Percentiles rank a stretch among this genome's conserved stretches.
phyloP scores from a whole-genome alignment of 441 rosid species.

The Eruca vesicaria region DNA sequence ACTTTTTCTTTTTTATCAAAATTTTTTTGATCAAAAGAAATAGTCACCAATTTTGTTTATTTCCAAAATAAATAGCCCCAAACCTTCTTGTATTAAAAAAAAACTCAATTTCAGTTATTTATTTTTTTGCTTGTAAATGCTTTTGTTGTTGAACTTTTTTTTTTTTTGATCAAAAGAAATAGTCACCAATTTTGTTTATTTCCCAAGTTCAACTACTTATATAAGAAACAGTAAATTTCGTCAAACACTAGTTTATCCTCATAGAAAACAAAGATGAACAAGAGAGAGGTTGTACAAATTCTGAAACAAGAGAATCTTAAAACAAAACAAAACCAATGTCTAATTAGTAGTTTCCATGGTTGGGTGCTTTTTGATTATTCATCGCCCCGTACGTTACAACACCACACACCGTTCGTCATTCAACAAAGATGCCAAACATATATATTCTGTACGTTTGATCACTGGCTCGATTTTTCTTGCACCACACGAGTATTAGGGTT shows the following conservation, averaged over 20 bases:
- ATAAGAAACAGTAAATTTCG: neutral
- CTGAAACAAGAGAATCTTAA: conserved; percentile 10
- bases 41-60: neutral
- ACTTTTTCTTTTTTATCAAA: too few species aligned
- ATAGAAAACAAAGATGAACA: conserved; percentile 11
- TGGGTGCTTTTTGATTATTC: neutral
- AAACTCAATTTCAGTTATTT: too few species aligned
- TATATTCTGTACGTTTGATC: neutral
- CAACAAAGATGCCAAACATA: conserved; percentile 6
- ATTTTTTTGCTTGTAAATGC: neutral
- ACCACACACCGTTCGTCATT: conserved; percentile 16
- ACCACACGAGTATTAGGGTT: conserved; percentile 34
- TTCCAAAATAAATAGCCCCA: too few species aligned
- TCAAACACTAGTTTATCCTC: conserved; percentile 28
- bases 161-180: neutral
- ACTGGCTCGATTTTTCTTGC: conserved; percentile 28
- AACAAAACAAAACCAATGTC: conserved; percentile 11
- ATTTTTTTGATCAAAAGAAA: neutral
- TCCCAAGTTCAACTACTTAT: conserved; percentile 17
- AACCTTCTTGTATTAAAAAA: too few species aligned
- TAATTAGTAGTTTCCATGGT: conserved; percentile 1
- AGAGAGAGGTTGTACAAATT: conserved; percentile 4
- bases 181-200: neutral
- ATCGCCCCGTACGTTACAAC: neutral
- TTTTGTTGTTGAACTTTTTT: neutral